Evolutionary conservation across 371 early-diverging fungal genomes (phyloP).

Genomic region (Zopfochytrium polystomum): DNA sequence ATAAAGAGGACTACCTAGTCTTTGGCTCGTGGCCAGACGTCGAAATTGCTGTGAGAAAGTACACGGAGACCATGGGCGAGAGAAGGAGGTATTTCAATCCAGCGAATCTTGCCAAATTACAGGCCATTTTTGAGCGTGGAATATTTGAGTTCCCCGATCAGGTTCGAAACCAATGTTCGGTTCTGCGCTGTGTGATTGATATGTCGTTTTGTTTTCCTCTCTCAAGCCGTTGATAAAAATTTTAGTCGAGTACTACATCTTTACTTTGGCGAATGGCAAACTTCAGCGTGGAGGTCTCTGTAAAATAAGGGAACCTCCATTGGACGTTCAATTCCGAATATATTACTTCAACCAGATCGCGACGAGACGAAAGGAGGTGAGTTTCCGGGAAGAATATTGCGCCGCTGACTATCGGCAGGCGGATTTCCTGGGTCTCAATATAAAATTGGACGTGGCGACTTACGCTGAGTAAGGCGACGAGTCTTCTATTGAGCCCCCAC

Average conservation of each 20-base stretch:
- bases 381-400: no score
- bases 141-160: conserved; percentile 20
- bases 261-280: no score
- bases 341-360: conserved; percentile 16
- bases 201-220: no score
- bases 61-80: conserved; percentile 9
- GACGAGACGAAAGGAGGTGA: no score
- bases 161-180: no score
- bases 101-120: background rate
- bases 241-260: no score
- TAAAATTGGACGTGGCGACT: conserved; percentile 12
- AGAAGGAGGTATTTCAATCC: conserved; percentile 7
- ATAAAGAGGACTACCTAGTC: conserved; percentile 3
- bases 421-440: conserved; percentile 14
- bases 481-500: no score
- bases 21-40: conserved; percentile 24
- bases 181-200: no score
- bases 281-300: no score
- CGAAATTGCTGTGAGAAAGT: conserved; percentile 16
- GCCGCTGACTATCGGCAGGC: no score
- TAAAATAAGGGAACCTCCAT: conserved; percentile 5
- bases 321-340: conserved; percentile 20
- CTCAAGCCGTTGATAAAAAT: no score
- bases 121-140: conserved; percentile 12
- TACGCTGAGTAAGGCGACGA: conserved; percentile 27